Conservation (phyloP, 2,329 filamentous ascomycete species). For the Blastomyces gilchristii region DNA sequence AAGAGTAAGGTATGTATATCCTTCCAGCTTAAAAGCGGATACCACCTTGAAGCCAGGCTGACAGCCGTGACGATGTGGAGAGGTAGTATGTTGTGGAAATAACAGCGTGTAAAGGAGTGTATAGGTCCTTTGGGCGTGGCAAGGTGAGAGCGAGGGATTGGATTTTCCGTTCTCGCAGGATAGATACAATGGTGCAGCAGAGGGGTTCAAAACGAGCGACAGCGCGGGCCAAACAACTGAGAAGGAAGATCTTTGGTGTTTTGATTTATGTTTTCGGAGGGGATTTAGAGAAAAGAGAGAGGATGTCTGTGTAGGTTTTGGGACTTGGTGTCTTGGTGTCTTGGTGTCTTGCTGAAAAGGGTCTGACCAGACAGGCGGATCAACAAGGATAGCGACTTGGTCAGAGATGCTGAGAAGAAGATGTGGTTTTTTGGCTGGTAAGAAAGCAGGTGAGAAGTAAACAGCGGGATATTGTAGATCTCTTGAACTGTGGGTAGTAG, state of each 20-base stretch:
- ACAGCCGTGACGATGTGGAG: neutral
- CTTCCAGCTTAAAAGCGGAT: neutral
- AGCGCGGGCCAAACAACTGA: neutral
- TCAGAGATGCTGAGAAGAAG: neutral
- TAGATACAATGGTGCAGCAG: neutral
- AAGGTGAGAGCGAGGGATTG: neutral
- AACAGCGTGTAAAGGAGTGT: neutral
- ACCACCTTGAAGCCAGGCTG: constrained; percentile 1
- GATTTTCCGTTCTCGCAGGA: neutral
- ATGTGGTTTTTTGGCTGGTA: neutral
- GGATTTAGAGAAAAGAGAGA: neutral
- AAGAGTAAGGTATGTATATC: neutral
- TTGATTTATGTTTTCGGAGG: neutral
- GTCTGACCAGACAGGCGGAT: too few species aligned
- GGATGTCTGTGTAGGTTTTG: neutral
- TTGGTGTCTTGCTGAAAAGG: neutral
- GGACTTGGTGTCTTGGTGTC: neutral
- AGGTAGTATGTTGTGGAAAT: neutral
- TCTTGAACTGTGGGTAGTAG: neutral
- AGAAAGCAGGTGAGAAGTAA: neutral
- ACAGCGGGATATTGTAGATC: neutral
- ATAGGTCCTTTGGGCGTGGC: neutral
- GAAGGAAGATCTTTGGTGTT: neutral
- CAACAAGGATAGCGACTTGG: neutral
- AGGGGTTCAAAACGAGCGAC: neutral